Conservation (phyloP, 495 filamentous ascomycete species). For the Xylaria longipes region DNA sequence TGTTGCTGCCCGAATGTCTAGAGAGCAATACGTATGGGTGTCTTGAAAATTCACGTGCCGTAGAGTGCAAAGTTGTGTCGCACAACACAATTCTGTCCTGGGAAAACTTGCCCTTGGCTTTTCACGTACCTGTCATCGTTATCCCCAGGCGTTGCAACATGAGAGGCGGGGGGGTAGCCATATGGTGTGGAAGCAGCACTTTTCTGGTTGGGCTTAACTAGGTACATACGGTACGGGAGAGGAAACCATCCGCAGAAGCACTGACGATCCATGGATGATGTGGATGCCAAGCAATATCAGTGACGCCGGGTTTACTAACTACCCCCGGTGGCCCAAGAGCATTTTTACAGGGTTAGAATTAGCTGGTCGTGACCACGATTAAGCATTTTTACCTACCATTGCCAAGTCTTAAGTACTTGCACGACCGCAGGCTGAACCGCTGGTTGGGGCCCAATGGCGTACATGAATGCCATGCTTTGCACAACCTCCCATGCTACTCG, state of each 20-base stretch:
- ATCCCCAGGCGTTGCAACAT: background rate
- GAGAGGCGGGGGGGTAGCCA: background rate
- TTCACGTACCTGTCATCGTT: conserved; percentile 5
- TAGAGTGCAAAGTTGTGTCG: background rate
- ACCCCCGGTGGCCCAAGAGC: conserved; percentile 87
- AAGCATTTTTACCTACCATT: background rate
- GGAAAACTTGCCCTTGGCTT: background rate
- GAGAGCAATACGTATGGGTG: background rate
- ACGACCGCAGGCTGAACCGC: background rate
- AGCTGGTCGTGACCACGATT: background rate
- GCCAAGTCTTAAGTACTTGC: background rate
- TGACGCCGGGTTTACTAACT: conserved; percentile 78
- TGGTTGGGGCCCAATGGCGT: background rate
- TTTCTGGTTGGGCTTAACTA: background rate
- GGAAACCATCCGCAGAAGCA: conserved; percentile 93
- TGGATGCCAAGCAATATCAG: conserved; percentile 96
- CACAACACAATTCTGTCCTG: background rate
- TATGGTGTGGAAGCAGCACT: background rate
- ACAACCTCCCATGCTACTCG: background rate
- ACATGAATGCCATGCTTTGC: background rate
- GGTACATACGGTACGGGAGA: no score
- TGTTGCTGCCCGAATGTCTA: conserved; percentile 8
- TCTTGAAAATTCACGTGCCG: background rate
- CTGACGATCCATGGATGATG: conserved; percentile 90
- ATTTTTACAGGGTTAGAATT: conserved; percentile 83